Percentiles rank a stretch among this genome's conserved stretches.
These are phyloP conservation scores for Spencermartinsiella ligniputridi DNA, from an alignment of 1,139 yeast species.

Conservation along the genomic window DNA sequence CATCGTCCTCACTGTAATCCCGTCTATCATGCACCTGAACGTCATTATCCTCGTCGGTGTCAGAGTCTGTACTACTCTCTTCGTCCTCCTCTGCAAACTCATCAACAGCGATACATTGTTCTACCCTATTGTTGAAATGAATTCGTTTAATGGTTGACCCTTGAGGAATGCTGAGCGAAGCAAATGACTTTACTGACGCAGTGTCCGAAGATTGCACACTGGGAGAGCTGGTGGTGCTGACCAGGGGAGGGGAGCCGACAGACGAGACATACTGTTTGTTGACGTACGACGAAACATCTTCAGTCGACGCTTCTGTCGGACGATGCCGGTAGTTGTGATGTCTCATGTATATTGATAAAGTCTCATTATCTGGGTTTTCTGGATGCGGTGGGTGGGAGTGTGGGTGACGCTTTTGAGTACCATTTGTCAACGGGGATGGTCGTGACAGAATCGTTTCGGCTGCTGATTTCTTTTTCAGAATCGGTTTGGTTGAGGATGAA, in stretches of 20 bases:
- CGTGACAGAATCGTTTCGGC: constrained; percentile 63
- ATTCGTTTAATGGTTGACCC: constrained; percentile 48
- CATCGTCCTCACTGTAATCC: constrained; percentile 29
- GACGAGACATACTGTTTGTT: constrained; percentile 30
- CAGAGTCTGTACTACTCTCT: constrained; percentile 2
- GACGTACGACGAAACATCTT: constrained; percentile 30
- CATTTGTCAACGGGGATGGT: constrained; percentile 21
- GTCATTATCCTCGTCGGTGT: constrained; percentile 7
- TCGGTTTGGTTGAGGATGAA: constrained; percentile 52
- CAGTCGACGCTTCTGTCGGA: constrained; percentile 28
- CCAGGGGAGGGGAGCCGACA: not conserved
- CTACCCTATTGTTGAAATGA: constrained; percentile 89
- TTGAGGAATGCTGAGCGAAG: constrained; percentile 17
- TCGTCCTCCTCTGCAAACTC: constrained; percentile 23
- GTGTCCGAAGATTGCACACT: constrained; percentile 7
- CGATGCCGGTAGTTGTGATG: constrained; percentile 38
- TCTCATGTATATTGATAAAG: constrained; percentile 26
- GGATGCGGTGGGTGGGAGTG: constrained; percentile 10
- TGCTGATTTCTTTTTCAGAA: constrained; percentile 74
- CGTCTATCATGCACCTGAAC: not conserved
- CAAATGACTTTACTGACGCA: constrained; percentile 25
- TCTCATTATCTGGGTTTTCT: constrained; percentile 1
- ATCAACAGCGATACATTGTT: constrained; percentile 77
- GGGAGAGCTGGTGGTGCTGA: constrained; percentile 2
- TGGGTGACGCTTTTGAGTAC: constrained; percentile 15